These are phyloP conservation scores for Ochetophila trinervis DNA, from an alignment of 306 rosid genomes.

Conservation along the genomic window DNA sequence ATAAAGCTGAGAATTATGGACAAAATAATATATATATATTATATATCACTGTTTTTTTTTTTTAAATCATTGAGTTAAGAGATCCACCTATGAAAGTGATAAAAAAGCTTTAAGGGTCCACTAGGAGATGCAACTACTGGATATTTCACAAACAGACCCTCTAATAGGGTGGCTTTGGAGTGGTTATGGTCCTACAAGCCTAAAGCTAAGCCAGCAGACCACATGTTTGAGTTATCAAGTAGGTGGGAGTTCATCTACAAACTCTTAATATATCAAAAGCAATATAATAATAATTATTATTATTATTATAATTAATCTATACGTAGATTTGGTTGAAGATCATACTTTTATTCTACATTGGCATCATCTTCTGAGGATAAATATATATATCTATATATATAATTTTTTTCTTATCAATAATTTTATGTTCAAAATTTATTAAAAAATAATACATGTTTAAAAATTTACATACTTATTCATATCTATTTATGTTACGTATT, in stretches of 20 bases:
- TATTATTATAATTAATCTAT: background rate
- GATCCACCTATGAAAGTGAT: background rate
- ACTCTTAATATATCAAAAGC: background rate
- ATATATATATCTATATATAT: no score
- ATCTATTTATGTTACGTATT: no score
- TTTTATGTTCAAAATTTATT: no score
- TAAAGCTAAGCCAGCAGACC: constrained; percentile 63
- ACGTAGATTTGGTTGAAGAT: constrained; percentile 1
- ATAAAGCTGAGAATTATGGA: constrained; percentile 1
- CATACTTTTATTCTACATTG: background rate
- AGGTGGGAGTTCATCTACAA: constrained; percentile 46
- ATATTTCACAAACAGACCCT: constrained; percentile 50
- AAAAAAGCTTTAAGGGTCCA: constrained; percentile 38
- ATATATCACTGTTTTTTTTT: no score
- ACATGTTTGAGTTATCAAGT: constrained; percentile 64
- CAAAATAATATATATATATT: background rate
- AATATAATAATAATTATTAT: background rate
- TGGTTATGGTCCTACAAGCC: constrained; percentile 68
- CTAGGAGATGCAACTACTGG: constrained; percentile 42
- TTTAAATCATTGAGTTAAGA: background rate
- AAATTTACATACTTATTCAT: no score
- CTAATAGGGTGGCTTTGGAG: constrained; percentile 55
- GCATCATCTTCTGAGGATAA: constrained; percentile 29
- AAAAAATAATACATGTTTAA: no score
- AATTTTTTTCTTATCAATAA: no score